phyloP scores from a whole-genome alignment of 2,329 filamentous ascomycete species.

The Amauroascus verrucosus region DNA sequence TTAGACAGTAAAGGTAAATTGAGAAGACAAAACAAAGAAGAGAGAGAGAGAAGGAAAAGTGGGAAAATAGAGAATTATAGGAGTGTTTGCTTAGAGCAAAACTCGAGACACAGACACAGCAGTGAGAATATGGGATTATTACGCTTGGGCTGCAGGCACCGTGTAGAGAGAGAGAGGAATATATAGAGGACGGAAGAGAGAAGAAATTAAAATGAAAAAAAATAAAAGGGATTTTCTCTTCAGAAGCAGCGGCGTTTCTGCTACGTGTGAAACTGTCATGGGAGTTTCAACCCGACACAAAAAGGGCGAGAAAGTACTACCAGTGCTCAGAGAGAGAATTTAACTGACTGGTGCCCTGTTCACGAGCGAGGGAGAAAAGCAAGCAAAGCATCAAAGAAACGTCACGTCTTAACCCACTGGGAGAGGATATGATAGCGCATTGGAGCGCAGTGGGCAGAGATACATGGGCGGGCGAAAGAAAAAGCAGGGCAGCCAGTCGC shows the following conservation, averaged over 20 bases:
- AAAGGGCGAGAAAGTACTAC: not conserved
- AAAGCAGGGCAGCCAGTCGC: constrained; percentile 16
- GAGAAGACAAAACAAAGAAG: not conserved
- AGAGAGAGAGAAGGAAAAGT: not conserved
- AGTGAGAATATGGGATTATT: too few relatives aligned
- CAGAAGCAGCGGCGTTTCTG: not conserved
- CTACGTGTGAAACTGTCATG: constrained; percentile 12
- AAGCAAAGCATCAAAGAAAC: not conserved
- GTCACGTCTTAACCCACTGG: constrained; percentile 12
- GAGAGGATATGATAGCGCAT: constrained; percentile 9
- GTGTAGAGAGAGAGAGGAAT: not conserved
- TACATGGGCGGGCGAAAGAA: too few relatives aligned
- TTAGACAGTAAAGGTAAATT: not conserved
- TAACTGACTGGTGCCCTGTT: not conserved
- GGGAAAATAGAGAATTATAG: too few relatives aligned
- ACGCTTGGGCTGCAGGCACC: too few relatives aligned
- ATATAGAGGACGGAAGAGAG: not conserved
- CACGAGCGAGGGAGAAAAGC: not conserved
- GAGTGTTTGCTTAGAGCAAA: too few relatives aligned
- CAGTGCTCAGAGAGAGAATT: not conserved
- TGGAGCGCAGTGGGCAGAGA: not conserved
- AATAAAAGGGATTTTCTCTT: not conserved
- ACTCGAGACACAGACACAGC: too few relatives aligned
- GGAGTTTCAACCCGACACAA: constrained; percentile 5
- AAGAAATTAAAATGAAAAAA: too few relatives aligned